These are phyloP conservation scores for Phytomonas sp. DNA, from an alignment of 208 protist genomes.

Conservation along the genomic window DNA sequence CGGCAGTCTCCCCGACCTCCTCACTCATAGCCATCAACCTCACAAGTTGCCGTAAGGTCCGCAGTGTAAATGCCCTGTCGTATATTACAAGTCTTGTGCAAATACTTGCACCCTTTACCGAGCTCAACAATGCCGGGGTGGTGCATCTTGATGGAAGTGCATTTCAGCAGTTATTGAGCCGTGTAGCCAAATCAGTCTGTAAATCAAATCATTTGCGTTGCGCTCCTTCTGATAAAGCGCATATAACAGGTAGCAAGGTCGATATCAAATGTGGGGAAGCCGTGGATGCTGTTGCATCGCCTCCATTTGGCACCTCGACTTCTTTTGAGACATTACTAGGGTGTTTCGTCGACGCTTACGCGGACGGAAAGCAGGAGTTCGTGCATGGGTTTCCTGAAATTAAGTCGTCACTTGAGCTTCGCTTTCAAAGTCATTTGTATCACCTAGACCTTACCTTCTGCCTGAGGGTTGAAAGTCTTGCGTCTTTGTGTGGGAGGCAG, in stretches of 20 bases:
- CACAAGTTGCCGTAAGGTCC: slow-evolving; percentile 25
- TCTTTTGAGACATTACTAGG: background rate
- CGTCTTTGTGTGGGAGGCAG: slow-evolving; percentile 24
- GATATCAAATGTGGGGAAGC: background rate
- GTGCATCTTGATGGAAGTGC: slow-evolving; percentile 23
- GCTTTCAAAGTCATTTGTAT: slow-evolving; percentile 36
- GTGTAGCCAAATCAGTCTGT: background rate
- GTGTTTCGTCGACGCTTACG: background rate
- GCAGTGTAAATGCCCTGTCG: slow-evolving; percentile 25
- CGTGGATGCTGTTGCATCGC: background rate
- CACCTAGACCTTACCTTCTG: slow-evolving; percentile 56
- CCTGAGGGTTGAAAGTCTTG: slow-evolving; percentile 18
- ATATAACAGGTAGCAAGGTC: background rate
- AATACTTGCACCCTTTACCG: slow-evolving; percentile 35
- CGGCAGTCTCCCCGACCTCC: slow-evolving; percentile 3
- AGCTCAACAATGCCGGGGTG: slow-evolving; percentile 26
- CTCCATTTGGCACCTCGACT: background rate
- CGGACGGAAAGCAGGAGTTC: background rate
- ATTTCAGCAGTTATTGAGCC: background rate
- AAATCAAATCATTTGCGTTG: background rate
- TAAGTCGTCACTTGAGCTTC: background rate
- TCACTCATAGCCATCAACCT: slow-evolving; percentile 38
- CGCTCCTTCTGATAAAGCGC: background rate
- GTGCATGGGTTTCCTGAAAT: background rate
- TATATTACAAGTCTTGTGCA: slow-evolving; percentile 36